These are phyloP conservation scores for Silene uniflora DNA, from an alignment of 148 eudicot genomes.

Conservation along the genomic window DNA sequence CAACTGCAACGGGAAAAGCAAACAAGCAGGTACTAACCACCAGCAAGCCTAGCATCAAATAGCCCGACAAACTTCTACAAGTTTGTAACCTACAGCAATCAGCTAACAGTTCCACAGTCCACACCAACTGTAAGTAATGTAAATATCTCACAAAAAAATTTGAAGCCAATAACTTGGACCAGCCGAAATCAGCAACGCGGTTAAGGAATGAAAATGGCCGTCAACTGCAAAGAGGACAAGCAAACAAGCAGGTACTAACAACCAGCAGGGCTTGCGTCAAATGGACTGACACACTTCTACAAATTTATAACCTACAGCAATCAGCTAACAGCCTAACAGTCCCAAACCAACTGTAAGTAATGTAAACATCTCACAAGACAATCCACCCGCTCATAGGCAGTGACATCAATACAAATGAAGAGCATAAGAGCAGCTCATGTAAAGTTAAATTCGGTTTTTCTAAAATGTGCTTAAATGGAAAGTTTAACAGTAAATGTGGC, in stretches of 20 bases:
- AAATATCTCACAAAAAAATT: too few relatives aligned
- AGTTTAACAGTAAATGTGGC: too few relatives aligned
- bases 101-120: constrained; percentile 19
- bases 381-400: too few relatives aligned
- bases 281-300: constrained; percentile 14
- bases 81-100: constrained; percentile 15
- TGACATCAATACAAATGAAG: constrained; percentile 28
- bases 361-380: too few relatives aligned
- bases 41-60: constrained; percentile 23
- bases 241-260: constrained; percentile 21
- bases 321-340: constrained; percentile 19
- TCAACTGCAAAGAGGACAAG: constrained; percentile 15
- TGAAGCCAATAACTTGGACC: neutral
- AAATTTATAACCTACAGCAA: constrained; percentile 16
- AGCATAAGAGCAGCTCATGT: too few relatives aligned
- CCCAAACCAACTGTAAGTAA: constrained; percentile 7
- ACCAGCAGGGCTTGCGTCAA: constrained; percentile 24
- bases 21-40: constrained; percentile 23
- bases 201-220: constrained; percentile 7
- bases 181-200: constrained; percentile 16
- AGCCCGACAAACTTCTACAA: constrained; percentile 15
- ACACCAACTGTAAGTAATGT: neutral
- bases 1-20: constrained; percentile 16
- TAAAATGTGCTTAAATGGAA: too few relatives aligned
- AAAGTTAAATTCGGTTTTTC: too few relatives aligned